These are phyloP conservation scores for Neofusicoccum parvum DNA, from an alignment of 2,329 filamentous ascomycete genomes.

Conservation along the genomic window DNA sequence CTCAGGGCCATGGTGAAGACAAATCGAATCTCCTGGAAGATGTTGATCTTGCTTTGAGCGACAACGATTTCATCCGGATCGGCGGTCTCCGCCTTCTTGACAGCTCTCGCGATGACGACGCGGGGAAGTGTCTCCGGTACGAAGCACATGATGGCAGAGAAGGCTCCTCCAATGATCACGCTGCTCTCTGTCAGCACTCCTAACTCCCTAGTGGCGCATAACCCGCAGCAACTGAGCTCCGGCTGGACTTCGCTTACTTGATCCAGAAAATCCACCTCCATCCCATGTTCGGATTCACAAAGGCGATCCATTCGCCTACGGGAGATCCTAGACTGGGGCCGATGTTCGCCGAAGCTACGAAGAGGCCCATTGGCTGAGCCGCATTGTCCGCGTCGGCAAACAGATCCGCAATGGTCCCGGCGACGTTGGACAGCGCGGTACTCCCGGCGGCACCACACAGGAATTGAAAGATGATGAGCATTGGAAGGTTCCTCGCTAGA, in stretches of 20 bases:
- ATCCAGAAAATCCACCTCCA: constrained; percentile 23
- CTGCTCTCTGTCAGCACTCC: background rate
- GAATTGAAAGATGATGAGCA: constrained; percentile 23
- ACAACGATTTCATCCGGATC: constrained; percentile 17
- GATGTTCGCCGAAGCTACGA: constrained; percentile 21
- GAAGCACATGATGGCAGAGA: constrained; percentile 10
- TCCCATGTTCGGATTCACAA: constrained; percentile 15
- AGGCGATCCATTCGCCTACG: constrained; percentile 20
- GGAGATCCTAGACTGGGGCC: constrained; percentile 20
- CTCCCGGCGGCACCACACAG: constrained; percentile 21
- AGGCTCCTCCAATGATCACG: constrained; percentile 21
- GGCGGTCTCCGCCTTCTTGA: background rate
- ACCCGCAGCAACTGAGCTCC: no score
- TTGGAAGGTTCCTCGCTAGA: constrained; percentile 18
- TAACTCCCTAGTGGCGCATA: background rate
- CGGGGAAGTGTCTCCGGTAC: constrained; percentile 19
- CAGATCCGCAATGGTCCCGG: constrained; percentile 21
- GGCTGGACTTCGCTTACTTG: constrained; percentile 3
- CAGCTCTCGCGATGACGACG: constrained; percentile 18
- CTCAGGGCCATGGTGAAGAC: constrained; percentile 20
- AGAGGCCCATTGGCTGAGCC: constrained; percentile 22
- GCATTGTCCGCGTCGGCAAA: constrained; percentile 22
- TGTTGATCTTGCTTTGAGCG: constrained; percentile 18
- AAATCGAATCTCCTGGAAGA: constrained; percentile 19
- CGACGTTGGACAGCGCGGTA: constrained; percentile 22